These are phyloP conservation scores for Claviceps sp. DNA, from an alignment of 2,329 filamentous ascomycete species.

Conservation along the genomic window DNA sequence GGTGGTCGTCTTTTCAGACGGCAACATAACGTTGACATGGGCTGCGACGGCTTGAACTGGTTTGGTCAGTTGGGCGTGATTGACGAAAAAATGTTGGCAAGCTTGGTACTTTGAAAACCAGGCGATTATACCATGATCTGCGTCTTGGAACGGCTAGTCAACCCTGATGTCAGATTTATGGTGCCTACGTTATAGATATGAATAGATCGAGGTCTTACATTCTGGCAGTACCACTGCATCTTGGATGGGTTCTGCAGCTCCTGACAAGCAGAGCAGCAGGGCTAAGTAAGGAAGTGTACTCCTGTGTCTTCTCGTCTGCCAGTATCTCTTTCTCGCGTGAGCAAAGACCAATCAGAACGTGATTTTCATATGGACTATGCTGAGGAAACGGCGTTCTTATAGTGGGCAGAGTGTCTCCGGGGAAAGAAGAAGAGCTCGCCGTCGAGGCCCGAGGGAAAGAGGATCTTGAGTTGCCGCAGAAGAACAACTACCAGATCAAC, in stretches of 20 bases:
- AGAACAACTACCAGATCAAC: neutral
- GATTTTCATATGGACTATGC: neutral
- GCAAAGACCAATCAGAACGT: neutral
- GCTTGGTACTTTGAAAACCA: constrained; percentile 89
- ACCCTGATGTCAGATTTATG: neutral
- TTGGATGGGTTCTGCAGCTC: neutral
- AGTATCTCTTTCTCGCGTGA: neutral
- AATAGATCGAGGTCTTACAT: constrained; percentile 7
- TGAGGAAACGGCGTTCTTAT: neutral
- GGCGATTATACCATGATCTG: constrained; percentile 66
- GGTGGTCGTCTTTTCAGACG: constrained; percentile 54
- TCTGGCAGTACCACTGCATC: constrained; percentile 10
- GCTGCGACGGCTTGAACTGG: constrained; percentile 79
- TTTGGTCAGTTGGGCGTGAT: constrained; percentile 72
- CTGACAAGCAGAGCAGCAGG: neutral
- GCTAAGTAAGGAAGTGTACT: neutral
- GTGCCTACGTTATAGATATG: neutral
- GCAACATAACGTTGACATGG: constrained; percentile 82
- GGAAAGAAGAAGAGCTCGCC: neutral
- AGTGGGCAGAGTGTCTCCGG: neutral
- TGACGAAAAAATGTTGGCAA: constrained; percentile 82
- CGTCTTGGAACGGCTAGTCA: constrained; percentile 28
- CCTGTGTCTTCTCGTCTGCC: neutral
- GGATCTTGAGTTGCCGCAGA: neutral
- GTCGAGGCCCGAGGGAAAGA: neutral